Evolutionary conservation across 768 basidiomycete species (phyloP).

Genomic region (Lactifluus echinatus): DNA sequence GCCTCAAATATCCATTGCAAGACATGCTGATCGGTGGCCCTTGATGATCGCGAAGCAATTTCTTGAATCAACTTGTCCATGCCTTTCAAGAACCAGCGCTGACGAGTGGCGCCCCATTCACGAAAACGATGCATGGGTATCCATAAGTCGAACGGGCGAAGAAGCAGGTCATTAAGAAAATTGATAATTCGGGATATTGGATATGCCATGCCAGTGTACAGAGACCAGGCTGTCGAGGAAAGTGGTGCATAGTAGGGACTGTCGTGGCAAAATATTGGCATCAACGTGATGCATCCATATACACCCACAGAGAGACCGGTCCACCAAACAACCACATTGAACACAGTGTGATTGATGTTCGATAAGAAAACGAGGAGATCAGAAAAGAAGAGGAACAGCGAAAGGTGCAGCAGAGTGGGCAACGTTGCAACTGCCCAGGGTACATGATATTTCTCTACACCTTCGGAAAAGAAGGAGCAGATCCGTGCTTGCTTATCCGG

Average conservation of each 20-base stretch:
- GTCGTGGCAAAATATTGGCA: not conserved
- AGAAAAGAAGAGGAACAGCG: slow-evolving; percentile 2
- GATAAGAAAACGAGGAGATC: not conserved
- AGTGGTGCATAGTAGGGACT: not conserved
- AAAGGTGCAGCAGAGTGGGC: not conserved
- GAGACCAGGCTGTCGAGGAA: not conserved
- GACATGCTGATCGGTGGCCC: not conserved
- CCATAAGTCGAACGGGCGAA: no score
- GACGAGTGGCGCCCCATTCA: no score
- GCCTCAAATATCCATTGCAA: not conserved
- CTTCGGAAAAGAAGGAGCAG: not conserved
- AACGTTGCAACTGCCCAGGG: not conserved
- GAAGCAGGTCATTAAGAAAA: not conserved
- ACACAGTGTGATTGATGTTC: not conserved
- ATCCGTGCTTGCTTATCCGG: no score
- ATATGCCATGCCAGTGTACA: not conserved
- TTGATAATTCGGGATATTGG: not conserved
- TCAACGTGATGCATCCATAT: not conserved
- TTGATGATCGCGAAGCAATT: not conserved
- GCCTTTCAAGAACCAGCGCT: not conserved
- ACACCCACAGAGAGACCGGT: not conserved
- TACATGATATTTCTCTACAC: not conserved
- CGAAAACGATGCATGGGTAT: no score
- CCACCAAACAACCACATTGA: not conserved
- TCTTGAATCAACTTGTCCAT: not conserved